phyloP scores from a whole-genome alignment of 2,329 filamentous ascomycete species.

The Thielaviopsis cerberus region DNA sequence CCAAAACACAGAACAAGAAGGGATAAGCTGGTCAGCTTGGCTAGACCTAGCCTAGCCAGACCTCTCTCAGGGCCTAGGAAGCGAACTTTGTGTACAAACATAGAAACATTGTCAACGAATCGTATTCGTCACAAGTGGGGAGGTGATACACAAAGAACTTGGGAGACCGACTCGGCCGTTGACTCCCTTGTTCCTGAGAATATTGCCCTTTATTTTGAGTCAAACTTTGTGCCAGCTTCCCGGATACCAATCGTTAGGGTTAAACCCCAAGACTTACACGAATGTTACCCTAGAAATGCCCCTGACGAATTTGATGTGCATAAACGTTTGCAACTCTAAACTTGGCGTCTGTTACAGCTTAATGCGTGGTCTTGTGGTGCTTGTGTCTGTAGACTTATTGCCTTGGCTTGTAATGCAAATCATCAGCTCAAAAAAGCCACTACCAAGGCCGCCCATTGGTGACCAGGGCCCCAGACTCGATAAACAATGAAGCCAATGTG shows the following conservation, averaged over 20 bases:
- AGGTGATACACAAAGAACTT: not conserved
- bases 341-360: not conserved
- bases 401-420: not conserved
- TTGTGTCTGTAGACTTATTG: not conserved
- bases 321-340: not conserved
- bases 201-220: not conserved
- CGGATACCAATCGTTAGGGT: too few relatives aligned
- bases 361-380: not conserved
- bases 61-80: too few relatives aligned
- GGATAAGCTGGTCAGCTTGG: not conserved
- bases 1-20: not conserved
- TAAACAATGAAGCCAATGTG: not conserved
- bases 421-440: not conserved
- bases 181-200: not conserved
- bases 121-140: not conserved
- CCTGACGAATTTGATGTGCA: not conserved
- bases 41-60: not conserved
- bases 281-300: not conserved
- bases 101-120: too few relatives aligned
- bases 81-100: too few relatives aligned
- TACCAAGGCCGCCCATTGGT: not conserved
- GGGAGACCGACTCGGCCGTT: not conserved
- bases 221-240: too few relatives aligned
- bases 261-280: not conserved
- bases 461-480: not conserved